Evolutionary conservation across 371 early-diverging fungal genomes (phyloP).

Genomic region (Lichtheimia hyalospora): DNA sequence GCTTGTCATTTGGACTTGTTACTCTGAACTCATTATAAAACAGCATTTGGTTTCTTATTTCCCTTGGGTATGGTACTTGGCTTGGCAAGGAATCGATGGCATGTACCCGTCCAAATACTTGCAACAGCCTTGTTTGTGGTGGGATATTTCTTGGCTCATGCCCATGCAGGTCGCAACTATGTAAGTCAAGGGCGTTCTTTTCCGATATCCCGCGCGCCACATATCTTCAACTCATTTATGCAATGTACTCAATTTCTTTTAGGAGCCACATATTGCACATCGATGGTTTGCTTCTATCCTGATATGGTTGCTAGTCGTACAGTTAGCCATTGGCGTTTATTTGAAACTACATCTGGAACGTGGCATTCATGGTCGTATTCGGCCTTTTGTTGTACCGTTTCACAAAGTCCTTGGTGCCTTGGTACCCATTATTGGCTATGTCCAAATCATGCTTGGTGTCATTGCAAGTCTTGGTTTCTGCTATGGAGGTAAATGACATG

Average conservation of each 20-base stretch:
- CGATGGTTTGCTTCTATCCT: conserved; percentile 62
- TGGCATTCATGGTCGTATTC: conserved; percentile 51
- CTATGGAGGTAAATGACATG: conserved; percentile 44
- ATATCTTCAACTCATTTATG: not conserved
- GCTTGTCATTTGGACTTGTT: not conserved
- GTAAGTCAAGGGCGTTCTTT: conserved; percentile 22
- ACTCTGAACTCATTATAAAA: not conserved
- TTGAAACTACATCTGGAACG: conserved; percentile 60
- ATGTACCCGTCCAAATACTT: conserved; percentile 62
- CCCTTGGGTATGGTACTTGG: conserved; percentile 64
- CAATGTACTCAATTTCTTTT: not conserved
- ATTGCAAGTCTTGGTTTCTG: conserved; percentile 67
- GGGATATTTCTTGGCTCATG: conserved; percentile 63
- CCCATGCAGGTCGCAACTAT: conserved; percentile 63
- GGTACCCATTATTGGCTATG: conserved; percentile 59
- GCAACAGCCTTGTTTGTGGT: conserved; percentile 48
- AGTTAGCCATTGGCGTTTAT: conserved; percentile 55
- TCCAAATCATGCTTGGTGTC: conserved; percentile 65
- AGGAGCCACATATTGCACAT: conserved; percentile 64
- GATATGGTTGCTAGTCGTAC: conserved; percentile 50
- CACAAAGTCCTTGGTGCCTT: conserved; percentile 55
- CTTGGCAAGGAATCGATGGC: conserved; percentile 56
- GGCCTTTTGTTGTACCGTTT: conserved; percentile 45
- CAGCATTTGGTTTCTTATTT: conserved; percentile 46
- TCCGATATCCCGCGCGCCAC: not conserved